Evolutionary conservation across 2,329 filamentous ascomycete genomes (phyloP), one percentile per base, ranked within the genome.

Genomic region (Botrytis aclada): DNA sequence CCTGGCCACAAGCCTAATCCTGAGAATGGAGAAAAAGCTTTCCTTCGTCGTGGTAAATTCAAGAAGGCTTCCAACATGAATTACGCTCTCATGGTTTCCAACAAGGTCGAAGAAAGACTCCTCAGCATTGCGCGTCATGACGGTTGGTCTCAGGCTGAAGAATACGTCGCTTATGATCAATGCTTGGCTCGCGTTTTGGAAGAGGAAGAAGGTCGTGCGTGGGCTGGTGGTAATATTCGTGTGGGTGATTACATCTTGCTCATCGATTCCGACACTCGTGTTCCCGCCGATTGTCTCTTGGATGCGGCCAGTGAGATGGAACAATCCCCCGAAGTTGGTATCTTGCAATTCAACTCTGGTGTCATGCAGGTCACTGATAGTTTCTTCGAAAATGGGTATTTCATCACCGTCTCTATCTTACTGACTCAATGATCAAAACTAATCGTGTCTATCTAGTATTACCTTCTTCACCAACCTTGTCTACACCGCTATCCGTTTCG

Each of bases 181-280:
- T 86, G 88, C 74, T 85, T 95, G 61, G 87, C 88, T 77, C 87
- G 91, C 72, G 88, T 91, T 29, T 85, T 95, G 51, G 87, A 90
- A 63, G 88, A 76, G 39, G 82, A 90, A 66, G 86, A 92, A 73
- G 89, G 90, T 37, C 88, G 90, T 45, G 92, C 92, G 39, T 93
- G 91, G 92, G 93, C 93, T 32, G 93, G 94, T 80, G 94, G 93
- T 75, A 94, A 96, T 82, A 91, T 97, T 77, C 92, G 93, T 70
- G 85, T 97, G 29, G 94, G 94, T 73, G 93, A 97, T 82, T 95
- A 94, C 81, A 93, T 95, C 74, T 84, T 93, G 41, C 84, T 95
- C 73, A 92, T 94, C 79, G 92, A 94, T 83, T 94, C 92, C 1
- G 92, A 94, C 81, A 94, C 92, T 41, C 91, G 92, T 82, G 92